These are phyloP conservation scores for Polytrichum formosum DNA, from an alignment of 225 moss, liverwort and hornwort species.

Conservation along the genomic window DNA sequence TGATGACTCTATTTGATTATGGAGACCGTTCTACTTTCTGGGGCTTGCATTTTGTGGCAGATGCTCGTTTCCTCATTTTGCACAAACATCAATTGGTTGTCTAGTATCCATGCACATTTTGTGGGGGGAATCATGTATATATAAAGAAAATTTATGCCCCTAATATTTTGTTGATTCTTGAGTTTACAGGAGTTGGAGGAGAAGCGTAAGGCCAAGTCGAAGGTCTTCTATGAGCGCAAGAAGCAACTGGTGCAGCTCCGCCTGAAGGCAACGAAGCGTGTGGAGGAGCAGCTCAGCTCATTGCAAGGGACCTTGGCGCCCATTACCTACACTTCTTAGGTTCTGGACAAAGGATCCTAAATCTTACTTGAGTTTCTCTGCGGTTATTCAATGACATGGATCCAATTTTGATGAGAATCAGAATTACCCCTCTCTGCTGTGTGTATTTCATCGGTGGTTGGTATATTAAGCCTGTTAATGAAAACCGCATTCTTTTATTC, in stretches of 20 bases:
- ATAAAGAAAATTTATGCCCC: too few species aligned
- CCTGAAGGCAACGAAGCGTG: slow-evolving; percentile 70
- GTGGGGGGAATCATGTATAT: too few species aligned
- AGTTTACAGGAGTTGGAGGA: slow-evolving; percentile 77
- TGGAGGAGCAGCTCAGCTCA: slow-evolving; percentile 63
- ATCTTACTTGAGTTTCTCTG: slow-evolving; percentile 13
- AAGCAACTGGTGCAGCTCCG: slow-evolving; percentile 87
- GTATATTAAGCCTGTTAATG: too few species aligned
- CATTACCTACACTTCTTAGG: slow-evolving; percentile 66
- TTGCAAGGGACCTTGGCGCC: slow-evolving; percentile 63
- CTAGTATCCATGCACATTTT: too few species aligned
- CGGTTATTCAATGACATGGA: slow-evolving; percentile 17
- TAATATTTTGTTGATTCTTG: too few species aligned
- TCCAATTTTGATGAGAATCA: slow-evolving; percentile 27
- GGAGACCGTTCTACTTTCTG: too few species aligned
- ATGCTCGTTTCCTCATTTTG: too few species aligned
- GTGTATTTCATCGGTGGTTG: too few species aligned
- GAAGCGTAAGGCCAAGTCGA: slow-evolving; percentile 90
- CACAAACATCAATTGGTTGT: too few species aligned
- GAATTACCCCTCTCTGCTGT: neutral
- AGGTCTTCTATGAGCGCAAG: slow-evolving; percentile 93
- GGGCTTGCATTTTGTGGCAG: too few species aligned
- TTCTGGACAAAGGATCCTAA: slow-evolving; percentile 15
- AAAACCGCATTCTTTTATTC: too few species aligned
- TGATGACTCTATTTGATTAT: too few species aligned